These are phyloP conservation scores for Pestalotiopsis sp. DNA, from an alignment of 2,329 filamentous ascomycete species.

Conservation along the genomic window DNA sequence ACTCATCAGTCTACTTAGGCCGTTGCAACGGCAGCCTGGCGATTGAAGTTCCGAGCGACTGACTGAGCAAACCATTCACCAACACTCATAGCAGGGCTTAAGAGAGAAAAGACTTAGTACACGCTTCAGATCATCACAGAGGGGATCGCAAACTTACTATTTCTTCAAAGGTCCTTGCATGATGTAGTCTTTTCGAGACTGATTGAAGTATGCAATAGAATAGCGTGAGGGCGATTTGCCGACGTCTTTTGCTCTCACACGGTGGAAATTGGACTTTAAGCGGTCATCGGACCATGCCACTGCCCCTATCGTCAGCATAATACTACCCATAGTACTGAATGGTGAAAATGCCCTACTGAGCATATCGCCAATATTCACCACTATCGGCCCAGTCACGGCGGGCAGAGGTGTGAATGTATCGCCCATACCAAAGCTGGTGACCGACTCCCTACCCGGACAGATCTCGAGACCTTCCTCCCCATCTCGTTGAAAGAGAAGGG, in stretches of 20 bases:
- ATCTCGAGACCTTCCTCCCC: conserved; percentile 2
- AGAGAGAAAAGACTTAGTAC: neutral
- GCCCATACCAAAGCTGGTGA: neutral
- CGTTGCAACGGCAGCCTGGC: neutral
- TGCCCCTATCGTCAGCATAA: neutral
- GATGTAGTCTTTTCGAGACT: neutral
- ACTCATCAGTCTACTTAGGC: neutral
- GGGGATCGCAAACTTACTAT: neutral
- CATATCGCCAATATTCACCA: conserved; percentile 4
- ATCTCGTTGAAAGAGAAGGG: conserved; percentile 1
- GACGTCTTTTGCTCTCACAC: neutral
- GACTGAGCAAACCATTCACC: neutral
- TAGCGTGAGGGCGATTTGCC: neutral
- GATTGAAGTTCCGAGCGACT: neutral
- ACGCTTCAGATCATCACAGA: too few relatives aligned
- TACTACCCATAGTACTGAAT: too few relatives aligned
- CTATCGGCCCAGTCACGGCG: neutral
- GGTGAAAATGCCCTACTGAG: neutral
- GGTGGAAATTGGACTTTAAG: conserved; percentile 6
- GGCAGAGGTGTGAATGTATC: conserved; percentile 1
- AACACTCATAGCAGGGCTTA: neutral
- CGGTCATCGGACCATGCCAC: conserved; percentile 5
- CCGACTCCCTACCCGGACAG: neutral
- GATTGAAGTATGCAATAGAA: conserved; percentile 3
- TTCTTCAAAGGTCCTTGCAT: conserved; percentile 6